A percentile compares a stretch with the other conserved stretches of the same genome.
Evolutionary conservation across 768 basidiomycete genomes (phyloP).

Genomic region (Xanthoconium stramineum): DNA sequence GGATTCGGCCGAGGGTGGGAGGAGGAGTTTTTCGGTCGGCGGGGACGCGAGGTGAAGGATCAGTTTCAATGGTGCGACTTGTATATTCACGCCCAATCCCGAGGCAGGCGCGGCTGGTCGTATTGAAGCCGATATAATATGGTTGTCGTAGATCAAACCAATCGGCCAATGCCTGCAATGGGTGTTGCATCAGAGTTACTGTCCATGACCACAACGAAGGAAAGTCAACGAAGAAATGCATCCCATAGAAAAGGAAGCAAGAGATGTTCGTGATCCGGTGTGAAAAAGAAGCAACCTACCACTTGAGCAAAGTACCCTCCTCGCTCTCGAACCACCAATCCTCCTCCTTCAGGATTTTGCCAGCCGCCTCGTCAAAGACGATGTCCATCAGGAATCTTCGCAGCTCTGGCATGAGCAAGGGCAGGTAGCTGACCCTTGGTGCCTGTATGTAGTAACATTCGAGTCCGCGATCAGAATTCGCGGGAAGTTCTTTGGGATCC

Average conservation of each 20-base stretch:
- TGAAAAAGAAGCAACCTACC: slow-evolving; percentile 48
- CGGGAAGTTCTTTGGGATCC: slow-evolving; percentile 84
- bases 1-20: slow-evolving; percentile 76
- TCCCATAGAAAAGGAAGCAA: background rate
- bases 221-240: background rate
- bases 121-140: slow-evolving; percentile 60
- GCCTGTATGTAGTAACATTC: slow-evolving; percentile 92
- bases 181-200: slow-evolving; percentile 8
- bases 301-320: slow-evolving; percentile 78
- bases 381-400: slow-evolving; percentile 87
- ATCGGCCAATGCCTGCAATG: slow-evolving; percentile 92
- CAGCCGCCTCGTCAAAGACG: slow-evolving; percentile 84
- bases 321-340: slow-evolving; percentile 99
- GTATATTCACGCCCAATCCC: slow-evolving; percentile 39
- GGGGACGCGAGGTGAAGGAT: slow-evolving; percentile 86
- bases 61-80: slow-evolving; percentile 61
- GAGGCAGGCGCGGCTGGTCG: slow-evolving; percentile 39
- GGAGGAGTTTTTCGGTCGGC: slow-evolving; percentile 79
- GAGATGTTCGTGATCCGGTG: background rate
- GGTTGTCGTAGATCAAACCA: slow-evolving; percentile 89
- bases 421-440: slow-evolving; percentile 90
- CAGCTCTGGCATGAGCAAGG: slow-evolving; percentile 86
- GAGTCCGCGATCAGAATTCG: slow-evolving; percentile 83
- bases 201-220: background rate
- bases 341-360: slow-evolving; percentile 73